Conservation (phyloP, 129 eudicot genomes). For the Ambrosia artemisiifolia region DNA sequence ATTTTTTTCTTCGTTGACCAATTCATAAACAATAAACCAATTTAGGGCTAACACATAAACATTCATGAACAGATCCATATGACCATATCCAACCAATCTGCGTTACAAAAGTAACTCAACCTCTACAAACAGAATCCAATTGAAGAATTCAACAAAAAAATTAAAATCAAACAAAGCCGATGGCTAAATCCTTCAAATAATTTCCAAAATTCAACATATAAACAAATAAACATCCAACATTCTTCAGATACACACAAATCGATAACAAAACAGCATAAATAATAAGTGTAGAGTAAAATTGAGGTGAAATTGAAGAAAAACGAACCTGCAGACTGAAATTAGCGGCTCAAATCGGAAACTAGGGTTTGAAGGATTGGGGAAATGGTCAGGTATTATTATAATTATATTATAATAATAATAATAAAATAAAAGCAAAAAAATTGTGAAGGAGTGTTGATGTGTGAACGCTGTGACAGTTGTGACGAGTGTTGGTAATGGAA, state of each 20-base stretch:
- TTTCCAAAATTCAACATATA: conserved; percentile 17
- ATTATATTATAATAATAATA: too few relatives aligned
- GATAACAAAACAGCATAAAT: conserved; percentile 14
- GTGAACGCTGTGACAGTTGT: conserved; percentile 18
- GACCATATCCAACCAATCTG: conserved; percentile 18
- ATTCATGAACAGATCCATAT: conserved; percentile 13
- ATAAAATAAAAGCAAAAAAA: too few relatives aligned
- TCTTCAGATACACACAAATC: conserved; percentile 16
- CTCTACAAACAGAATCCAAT: conserved; percentile 8
- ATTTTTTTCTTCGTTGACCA: conserved; percentile 9
- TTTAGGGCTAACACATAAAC: neutral
- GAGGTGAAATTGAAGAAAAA: conserved; percentile 20
- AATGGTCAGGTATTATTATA: neutral
- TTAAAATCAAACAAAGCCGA: conserved; percentile 1
- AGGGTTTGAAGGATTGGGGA: conserved; percentile 28
- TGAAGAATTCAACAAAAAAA: neutral
- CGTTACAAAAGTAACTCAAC: neutral
- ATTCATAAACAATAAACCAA: conserved; percentile 1
- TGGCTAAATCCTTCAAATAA: neutral
- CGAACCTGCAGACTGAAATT: conserved; percentile 26
- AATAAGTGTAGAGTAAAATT: conserved; percentile 4
- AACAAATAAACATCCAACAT: neutral
- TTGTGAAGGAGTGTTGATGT: neutral
- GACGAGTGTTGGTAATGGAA: conserved; percentile 14
- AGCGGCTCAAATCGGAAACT: conserved; percentile 13